Percentiles rank a stretch among this genome's conserved stretches.
Conservation (phyloP, 2,329 filamentous ascomycete genomes). For the Orbilia ellipsospora region DNA sequence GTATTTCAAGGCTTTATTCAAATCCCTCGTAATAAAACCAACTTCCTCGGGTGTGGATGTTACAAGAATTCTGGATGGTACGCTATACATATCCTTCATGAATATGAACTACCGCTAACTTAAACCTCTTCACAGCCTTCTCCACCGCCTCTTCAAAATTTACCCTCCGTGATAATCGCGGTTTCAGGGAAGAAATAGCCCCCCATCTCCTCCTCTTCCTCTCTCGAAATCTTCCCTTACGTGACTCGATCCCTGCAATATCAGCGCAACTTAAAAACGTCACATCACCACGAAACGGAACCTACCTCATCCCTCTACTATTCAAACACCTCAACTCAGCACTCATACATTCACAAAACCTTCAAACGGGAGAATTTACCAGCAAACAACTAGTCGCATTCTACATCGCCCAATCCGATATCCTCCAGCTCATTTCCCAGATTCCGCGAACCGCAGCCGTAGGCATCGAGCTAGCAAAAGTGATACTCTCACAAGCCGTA, state of each 20-base stretch:
- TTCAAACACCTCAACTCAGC: conserved; percentile 32
- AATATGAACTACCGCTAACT: conserved; percentile 7
- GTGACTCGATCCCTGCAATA: conserved; percentile 30
- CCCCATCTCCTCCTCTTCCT: conserved; percentile 42
- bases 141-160: conserved; percentile 20
- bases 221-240: conserved; percentile 32
- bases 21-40: conserved; percentile 17
- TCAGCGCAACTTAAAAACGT: conserved; percentile 12
- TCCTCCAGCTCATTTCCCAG: conserved; percentile 27
- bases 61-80: conserved; percentile 24
- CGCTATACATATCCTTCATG: neutral
- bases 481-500: conserved; percentile 30
- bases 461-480: conserved; percentile 21
- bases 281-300: conserved; percentile 6
- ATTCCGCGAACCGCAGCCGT: conserved; percentile 28
- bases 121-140: conserved; percentile 16
- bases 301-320: conserved; percentile 20
- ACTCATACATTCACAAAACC: conserved; percentile 14
- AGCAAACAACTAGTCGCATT: conserved; percentile 11
- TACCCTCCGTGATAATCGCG: conserved; percentile 1
- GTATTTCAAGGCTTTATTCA: conserved; percentile 38
- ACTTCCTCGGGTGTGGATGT: conserved; percentile 1
- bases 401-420: conserved; percentile 36
- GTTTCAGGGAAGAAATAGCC: conserved; percentile 26
- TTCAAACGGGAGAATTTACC: conserved; percentile 5